Evolutionary conservation across 164 flowering plant species (phyloP), one percentile per base, ranked within the genome.

Genomic region (Stephania cephalantha): DNA sequence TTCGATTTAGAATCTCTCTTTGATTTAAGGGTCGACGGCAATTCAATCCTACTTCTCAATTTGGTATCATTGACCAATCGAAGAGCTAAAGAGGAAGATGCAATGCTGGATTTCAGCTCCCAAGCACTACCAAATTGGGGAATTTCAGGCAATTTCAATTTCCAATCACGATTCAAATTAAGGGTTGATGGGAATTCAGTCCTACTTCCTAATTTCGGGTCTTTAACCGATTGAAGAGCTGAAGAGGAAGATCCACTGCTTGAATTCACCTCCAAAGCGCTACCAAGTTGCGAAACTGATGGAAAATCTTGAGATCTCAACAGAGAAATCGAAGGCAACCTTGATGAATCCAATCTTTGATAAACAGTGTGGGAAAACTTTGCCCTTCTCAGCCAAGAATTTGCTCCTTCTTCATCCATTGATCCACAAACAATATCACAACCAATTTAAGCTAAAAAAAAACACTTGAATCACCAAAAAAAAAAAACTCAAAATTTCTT

Each of bases 311-410:
- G 71, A 12, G 68, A 76, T 66, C 46, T 71, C 15, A 50, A 17
- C 53, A 87, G 25, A 13, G 90, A 83, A 71, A 84, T 1, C 5
- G 86, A 76, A 52, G 78, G 82, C 78, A 87, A 77, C 64, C 79
- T 82, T 2, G 86, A 77, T 0, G 88, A 72, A 74, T 90, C 93
- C 70, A 84, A 76, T 35, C 97, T 79, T 75, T 90, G 89, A 79
- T 80, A 90, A 61, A 90, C 83, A 0, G 97, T 88, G 69, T 88
- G 88, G 50, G 97, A 90, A 71, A 85, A 94, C 13, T 90, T 94
- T n/a, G 90, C 84, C 80, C 97, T 89, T 82, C 96, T 89, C 0
- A 94, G 77, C 98, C 94, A 92, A 76, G 98, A 94, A 79, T 58
- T 82, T 74, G 72, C 25, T 9, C 78, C 79, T 66, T 86, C 90